Base-by-base conservation (phyloP, 106 monocot genomes). In the Triglochin maritima region DNA sequence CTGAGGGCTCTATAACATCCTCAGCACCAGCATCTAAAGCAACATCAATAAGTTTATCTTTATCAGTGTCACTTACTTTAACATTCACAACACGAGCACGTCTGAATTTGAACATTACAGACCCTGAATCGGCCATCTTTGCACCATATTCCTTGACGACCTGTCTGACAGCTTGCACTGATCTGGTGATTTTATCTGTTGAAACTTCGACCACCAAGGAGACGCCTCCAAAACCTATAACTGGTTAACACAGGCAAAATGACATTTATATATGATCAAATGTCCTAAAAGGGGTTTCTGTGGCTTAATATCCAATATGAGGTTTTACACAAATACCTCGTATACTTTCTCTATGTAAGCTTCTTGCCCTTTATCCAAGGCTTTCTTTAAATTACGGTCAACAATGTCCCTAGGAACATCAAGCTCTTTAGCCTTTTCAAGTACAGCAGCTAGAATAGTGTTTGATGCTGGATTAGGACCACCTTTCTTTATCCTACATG, bases 11-110 rank as follows among this genome's bases (percentile, higher is more conserved):
- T 63, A 96, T 88, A 14, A 96, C 84, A 86, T 96, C 96, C 72
- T 96, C 96, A 55, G 91, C 91, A 70, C 96, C 96, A 57, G 88
- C 75, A 84, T 96, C 91, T 78, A 96, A 80, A 66, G 91, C 96
- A 79, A 96, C 59, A 72, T 61, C 44, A 72, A 96, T 81, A 70
- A 96, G 54, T 69, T 79, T 79, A 49, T 91, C 96, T 78, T 86
- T 96, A 15, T 88, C 96, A 16, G 65, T 77, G 77, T 86, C 83
- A 53, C 62, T 67, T 0, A 64, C 56, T 69, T 91, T 96, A 53
- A 96, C 66, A 80, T 88, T 91, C 49, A 96, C 82, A 58, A 96
- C 96, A 8, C 85, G 70, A 12, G 72, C 96, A 65, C 88, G 81
- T 55, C 83, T 91, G 57, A 96, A 96, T 72, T 91, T 96, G 66